Evolutionary conservation across 768 basidiomycete species (phyloP).

Genomic region (Lactifluus volemus): DNA sequence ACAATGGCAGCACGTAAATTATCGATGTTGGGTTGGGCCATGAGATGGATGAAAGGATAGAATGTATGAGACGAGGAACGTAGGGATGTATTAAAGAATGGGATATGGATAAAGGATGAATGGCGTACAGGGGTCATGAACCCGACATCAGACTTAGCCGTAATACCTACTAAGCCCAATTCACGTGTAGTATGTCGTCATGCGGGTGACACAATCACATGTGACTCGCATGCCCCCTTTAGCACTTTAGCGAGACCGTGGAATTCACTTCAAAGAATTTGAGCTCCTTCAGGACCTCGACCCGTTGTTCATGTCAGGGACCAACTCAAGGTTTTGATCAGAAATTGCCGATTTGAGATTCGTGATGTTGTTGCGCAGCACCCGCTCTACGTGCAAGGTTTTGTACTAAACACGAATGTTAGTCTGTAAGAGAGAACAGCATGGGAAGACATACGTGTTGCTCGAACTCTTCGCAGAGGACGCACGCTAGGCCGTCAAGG

Average conservation of each 20-base stretch:
- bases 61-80: too few species aligned
- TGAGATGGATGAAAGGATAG: too few species aligned
- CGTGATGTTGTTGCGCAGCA: constrained; percentile 66
- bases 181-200: too few species aligned
- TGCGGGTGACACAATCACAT: too few species aligned
- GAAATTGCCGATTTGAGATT: constrained; percentile 79
- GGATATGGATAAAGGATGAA: too few species aligned
- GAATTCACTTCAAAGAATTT: constrained; percentile 94
- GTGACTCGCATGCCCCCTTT: too few species aligned
- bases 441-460: constrained; percentile 54
- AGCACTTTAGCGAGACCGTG: constrained; percentile 89
- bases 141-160: too few species aligned
- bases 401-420: constrained; percentile 48
- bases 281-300: constrained; percentile 79
- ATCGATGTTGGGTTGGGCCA: too few species aligned
- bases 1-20: too few species aligned
- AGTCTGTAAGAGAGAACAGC: neutral
- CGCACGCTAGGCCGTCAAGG: constrained; percentile 41
- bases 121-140: too few species aligned
- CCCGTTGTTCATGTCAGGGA: constrained; percentile 93
- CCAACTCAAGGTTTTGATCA: constrained; percentile 91
- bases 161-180: too few species aligned
- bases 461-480: constrained; percentile 56
- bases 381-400: constrained; percentile 64
- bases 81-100: too few species aligned